These are phyloP conservation scores for Malassezia psittaci DNA, from an alignment of 1,284 basidiomycete species.

Conservation along the genomic window DNA sequence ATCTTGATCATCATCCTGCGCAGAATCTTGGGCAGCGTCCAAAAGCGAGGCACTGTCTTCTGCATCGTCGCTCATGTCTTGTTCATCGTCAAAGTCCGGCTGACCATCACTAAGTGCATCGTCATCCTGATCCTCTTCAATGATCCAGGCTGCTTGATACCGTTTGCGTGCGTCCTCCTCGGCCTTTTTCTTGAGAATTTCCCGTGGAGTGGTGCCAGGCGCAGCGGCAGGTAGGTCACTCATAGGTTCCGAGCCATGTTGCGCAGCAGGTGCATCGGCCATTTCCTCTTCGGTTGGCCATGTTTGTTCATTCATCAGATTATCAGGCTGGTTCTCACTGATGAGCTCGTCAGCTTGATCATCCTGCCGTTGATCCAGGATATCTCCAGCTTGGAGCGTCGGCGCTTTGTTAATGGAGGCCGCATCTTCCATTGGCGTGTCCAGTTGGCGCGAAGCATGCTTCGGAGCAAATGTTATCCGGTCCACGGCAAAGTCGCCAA, in stretches of 20 bases:
- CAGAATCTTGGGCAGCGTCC: constrained; percentile 54
- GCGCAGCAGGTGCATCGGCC: constrained; percentile 39
- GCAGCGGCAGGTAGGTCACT: constrained; percentile 45
- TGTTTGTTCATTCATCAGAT: constrained; percentile 86
- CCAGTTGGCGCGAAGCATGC: not conserved
- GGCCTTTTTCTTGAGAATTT: constrained; percentile 39
- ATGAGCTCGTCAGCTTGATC: constrained; percentile 76
- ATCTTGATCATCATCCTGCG: constrained; percentile 21
- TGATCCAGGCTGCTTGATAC: constrained; percentile 44
- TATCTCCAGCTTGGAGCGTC: constrained; percentile 50
- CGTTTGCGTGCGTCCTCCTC: constrained; percentile 48
- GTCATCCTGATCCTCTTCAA: constrained; percentile 35
- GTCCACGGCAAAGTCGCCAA: constrained; percentile 76
- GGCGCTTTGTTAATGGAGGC: not conserved
- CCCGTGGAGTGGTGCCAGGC: constrained; percentile 46
- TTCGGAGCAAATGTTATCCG: constrained; percentile 54
- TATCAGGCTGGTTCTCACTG: constrained; percentile 76
- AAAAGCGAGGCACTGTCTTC: constrained; percentile 62
- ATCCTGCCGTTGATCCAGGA: constrained; percentile 55
- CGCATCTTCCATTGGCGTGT: constrained; percentile 11
- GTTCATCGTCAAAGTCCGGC: constrained; percentile 31
- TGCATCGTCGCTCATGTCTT: constrained; percentile 25
- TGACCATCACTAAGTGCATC: constrained; percentile 41
- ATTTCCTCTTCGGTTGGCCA: constrained; percentile 99
- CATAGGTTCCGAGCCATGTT: not conserved